Evolutionary conservation across 2,329 filamentous ascomycete genomes (phyloP), one percentile per base, ranked within the genome.

Genomic region (Phyllosticta capitalensis): DNA sequence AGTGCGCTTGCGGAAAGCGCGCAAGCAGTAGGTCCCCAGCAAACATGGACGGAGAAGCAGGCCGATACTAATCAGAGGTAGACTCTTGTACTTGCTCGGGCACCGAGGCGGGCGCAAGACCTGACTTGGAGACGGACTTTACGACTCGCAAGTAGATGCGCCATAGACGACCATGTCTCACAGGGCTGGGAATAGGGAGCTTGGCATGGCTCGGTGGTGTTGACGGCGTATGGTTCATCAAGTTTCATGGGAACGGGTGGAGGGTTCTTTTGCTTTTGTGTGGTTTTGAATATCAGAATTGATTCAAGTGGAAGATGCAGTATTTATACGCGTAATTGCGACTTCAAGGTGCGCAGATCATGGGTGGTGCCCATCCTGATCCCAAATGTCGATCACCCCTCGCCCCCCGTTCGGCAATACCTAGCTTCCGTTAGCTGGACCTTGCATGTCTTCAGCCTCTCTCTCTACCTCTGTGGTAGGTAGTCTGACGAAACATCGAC

Each of bases 121-220:
- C 87, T 65, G 74, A 74, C 61, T 75, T 87, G 65, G 92, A 96
- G 83, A 89, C 82, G 55, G 92, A 96, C 74, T 96, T 96, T 71
- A 96, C 91, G 45, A 90, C 86, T 58, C 84, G 82, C 76, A 73
- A 74, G 67, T 74, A 69, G 22, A 26, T 28, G 10, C 12, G 24
- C 3, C 24, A 3, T 3, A 26, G 24, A 7, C 5, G 14, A 9
- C 24, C 33, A 9, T 20, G 19, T 30, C 50, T 9, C 50, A n/a
- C 14, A n/a, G 14, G 17, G 17, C 38, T 45, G 52, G 20, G 21
- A 28, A 26, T 33, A 33, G 53, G 50, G 22, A n/a, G 50, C 50
- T 22, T 52, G 21, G 21, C 24, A 33, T 51, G 7, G 28, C 19
- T 33, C 26, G 14, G 14, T 24, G 52, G 22, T n/a, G 38, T 30